Base-by-base conservation (phyloP, 83 land plant genomes). In the Larix sibirica region DNA sequence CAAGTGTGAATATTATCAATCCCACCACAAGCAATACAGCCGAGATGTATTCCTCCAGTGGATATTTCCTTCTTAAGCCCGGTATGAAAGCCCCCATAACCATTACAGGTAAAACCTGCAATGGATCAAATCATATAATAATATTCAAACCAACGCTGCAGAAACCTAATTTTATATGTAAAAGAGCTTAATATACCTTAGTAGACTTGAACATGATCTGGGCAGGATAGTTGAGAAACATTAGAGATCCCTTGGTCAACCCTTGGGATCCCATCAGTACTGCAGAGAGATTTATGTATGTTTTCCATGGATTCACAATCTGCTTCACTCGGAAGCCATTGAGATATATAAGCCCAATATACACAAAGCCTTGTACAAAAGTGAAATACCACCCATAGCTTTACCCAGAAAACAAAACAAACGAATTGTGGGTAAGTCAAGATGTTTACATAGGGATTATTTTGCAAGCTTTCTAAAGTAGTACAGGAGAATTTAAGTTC, bases 371-470 rank as follows among this genome's bases (percentile, higher is more conserved):
- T 86, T 98, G 97, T 13, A 98, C 87, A 80, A 98, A 98, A 9
- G 99, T 98, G 90, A 98, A 98, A 85, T 98, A 98, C 99, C 98
- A 98, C 4, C 99, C 99, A 85, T 94, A 98, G 89, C 99, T 97
- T 23, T 9, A 50, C 13, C 13, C 13, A 10, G 13, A 50, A 50
- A 50, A 50, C 56, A 50, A 50, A 50, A 50, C 56, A 50, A 50
- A 50, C 2, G 13, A 50, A 50, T 9, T 50, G 13, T 9, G 56
- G 36, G 28, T 28, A 28, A 28, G 28, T 28, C 28, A 28, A 28
- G 54, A 8, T 47, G 10, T 8, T 9, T 44, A 44, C 6, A 44
- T 4, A 44, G 6, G 47, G 47, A 4, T 44, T 44, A 44, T 44
- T 44, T 44, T 44, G 47, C 47, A 44, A 44, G 47, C 7, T 4